Base-by-base conservation (phyloP, 2,329 filamentous ascomycete species). In the Chaetomiaceae sp. region DNA sequence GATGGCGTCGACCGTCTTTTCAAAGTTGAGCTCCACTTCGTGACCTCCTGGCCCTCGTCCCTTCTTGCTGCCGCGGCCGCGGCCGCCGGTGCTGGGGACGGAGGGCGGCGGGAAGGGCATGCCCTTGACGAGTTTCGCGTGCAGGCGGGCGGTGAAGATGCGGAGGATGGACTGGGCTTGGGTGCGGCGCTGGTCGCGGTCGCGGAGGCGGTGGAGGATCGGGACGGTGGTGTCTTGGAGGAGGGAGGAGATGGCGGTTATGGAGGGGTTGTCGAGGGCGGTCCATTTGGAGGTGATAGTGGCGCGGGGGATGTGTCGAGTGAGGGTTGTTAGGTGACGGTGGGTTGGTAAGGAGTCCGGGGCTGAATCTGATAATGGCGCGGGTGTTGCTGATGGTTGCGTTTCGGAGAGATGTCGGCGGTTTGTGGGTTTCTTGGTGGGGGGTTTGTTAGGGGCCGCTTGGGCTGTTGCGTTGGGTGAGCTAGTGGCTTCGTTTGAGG, bases 251-350 rank as follows among this genome's bases (percentile, higher is more conserved):
- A 85, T 74, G 47, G 77, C 76, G 7, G 76, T 70, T 50, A 86
- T 68, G 37, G 84, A 80, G 21, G 74, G 68, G 6, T 71, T 65
- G 4, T 80, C 74, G 5, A 88, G 73, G 5, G 79, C 73, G 2
- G 74, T 71, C 86, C 86, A 90, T 64, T 86, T 88, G 37, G 84
- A 71, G 37, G 86, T 77, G 53, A 95, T 86, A 33, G 76, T 79
- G 25, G 79, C 76, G 56, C 77, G 79, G n/a, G 82, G 79, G 38
- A 89, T 73, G 37, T 72, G 73, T 32, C 75, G 76, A 11, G 73
- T 76, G 27, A 72, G 73, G 13, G 79, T 67, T 6, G 74, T 71
- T 44, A 85, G 68, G 59, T 80, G 76, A 40, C 75, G 73, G 64
- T 78, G 82, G 56, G 72, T 60, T 7, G 61, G 52, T 2, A 32